These are phyloP conservation scores for Botrytis elliptica DNA, from an alignment of 2,329 filamentous ascomycete species.

Conservation along the genomic window DNA sequence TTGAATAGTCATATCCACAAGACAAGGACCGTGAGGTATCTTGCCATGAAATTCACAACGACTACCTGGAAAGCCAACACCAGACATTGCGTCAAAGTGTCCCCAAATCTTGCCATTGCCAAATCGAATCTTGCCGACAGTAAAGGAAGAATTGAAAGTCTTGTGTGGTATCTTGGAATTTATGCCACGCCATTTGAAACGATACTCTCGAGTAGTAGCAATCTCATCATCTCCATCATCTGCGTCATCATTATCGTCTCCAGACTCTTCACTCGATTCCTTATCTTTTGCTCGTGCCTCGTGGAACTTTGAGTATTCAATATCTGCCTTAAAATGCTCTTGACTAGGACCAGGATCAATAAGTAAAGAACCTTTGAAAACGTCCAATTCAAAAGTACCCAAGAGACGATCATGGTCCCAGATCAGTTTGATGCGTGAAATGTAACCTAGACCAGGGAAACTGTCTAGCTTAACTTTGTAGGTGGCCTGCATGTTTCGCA, in stretches of 20 bases:
- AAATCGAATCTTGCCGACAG: conserved; percentile 8
- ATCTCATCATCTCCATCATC: conserved; percentile 14
- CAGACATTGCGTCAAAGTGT: conserved; percentile 8
- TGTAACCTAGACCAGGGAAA: neutral
- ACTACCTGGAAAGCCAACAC: neutral
- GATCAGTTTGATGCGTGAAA: conserved; percentile 8
- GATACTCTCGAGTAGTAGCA: conserved; percentile 2
- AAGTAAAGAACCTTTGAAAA: neutral
- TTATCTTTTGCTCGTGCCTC: conserved; percentile 4
- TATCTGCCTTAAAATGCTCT: conserved; percentile 11
- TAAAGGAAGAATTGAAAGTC: neutral
- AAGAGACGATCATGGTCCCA: conserved; percentile 14
- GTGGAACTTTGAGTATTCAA: conserved; percentile 13
- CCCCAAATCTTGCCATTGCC: conserved; percentile 14
- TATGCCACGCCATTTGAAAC: conserved; percentile 11
- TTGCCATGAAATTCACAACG: conserved; percentile 12
- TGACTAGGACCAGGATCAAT: conserved; percentile 12
- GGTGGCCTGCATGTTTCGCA: conserved; percentile 10
- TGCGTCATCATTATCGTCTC: neutral
- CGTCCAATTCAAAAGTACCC: conserved; percentile 1
- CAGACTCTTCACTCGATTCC: conserved; percentile 5
- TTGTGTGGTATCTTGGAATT: neutral
- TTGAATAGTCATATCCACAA: conserved; percentile 10
- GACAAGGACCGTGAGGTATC: conserved; percentile 9
- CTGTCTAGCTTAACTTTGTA: conserved; percentile 6